Base-by-base conservation (phyloP, 148 eudicot species). In the Camellia granthamiana region DNA sequence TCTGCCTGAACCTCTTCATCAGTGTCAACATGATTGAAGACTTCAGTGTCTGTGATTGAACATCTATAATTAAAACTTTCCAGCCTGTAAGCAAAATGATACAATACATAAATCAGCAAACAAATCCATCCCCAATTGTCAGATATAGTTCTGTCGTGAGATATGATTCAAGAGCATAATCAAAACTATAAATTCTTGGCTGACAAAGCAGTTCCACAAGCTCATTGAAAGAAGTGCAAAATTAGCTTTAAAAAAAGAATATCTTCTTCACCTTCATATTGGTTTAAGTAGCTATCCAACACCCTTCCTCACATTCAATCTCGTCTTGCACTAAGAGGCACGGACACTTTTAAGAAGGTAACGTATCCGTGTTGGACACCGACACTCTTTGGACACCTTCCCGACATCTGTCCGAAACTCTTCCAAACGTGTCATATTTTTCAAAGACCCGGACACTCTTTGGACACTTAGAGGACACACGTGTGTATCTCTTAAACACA, bases 1-100 rank as follows among this genome's bases (percentile, higher is more conserved):
- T 87, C 91, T 77, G 87, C 92, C 61, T 81, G 81, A 84, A 85
- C 80, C 77, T 88, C 94, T 74, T 88, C 91, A 55, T 82, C 87
- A 73, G 81, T 82, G 58, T 83, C 84, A 83, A 90, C 74, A 41
- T 81, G 78, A 65, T 85, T 85, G 21, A 84, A 79, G 69, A 90
- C 80, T 79, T 91, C 92, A 56, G 94, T 87, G 75, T 88, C 82
- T 19, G 84, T 80, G 71, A 91, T 88, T 47, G 92, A 91, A 84
- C 98, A 94, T 78, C 89, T 87, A 62, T 86, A 78, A 86, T 84
- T 81, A 69, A 89, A 87, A 70, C 64, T 81, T 61, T 83, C 83
- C 69, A 89, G 79, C 88, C 98, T 94, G 94, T 84, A 83, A 76
- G 42, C 80, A 85, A 49, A 16, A 60, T 8, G 56, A 46, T 14